phyloP scores from a whole-genome alignment of 352 stramenopile genomes.

The Globisporangium cederbergense region DNA sequence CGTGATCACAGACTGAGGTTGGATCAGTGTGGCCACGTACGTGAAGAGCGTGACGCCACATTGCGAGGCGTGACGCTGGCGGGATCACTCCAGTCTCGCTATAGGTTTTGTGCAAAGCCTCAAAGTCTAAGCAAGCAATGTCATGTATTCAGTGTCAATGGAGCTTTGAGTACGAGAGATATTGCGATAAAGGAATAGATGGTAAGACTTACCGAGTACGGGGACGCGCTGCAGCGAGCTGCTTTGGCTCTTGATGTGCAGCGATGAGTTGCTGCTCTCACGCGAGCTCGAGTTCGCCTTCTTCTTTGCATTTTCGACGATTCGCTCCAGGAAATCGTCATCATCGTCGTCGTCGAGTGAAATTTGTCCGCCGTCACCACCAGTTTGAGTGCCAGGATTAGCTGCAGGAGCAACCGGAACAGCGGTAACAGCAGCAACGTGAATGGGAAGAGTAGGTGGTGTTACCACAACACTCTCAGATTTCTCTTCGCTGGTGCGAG shows the following conservation, averaged over 20 bases:
- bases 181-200: neutral
- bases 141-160: neutral
- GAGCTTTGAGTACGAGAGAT: neutral
- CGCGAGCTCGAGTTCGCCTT: conserved; percentile 32
- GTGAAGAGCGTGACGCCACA: conserved; percentile 60
- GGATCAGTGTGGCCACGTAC: conserved; percentile 10
- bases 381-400: neutral
- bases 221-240: conserved; percentile 23
- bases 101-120: conserved; percentile 26
- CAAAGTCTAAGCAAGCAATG: conserved; percentile 29
- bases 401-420: neutral
- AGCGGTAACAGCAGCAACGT: neutral
- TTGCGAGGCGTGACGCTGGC: conserved; percentile 34
- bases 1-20: neutral
- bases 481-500: neutral
- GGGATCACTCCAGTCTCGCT: conserved; percentile 36
- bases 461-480: neutral
- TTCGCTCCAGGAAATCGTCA: conserved; percentile 55
- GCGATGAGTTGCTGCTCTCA: conserved; percentile 52
- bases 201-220: conserved; percentile 1
- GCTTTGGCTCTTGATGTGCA: conserved; percentile 66
- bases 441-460: conserved; percentile 18
- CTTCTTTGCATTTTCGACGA: conserved; percentile 52
- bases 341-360: conserved; percentile 37
- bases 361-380: conserved; percentile 17